Base-by-base conservation (phyloP, 768 basidiomycete species). In the Naematelia aurantialba region DNA sequence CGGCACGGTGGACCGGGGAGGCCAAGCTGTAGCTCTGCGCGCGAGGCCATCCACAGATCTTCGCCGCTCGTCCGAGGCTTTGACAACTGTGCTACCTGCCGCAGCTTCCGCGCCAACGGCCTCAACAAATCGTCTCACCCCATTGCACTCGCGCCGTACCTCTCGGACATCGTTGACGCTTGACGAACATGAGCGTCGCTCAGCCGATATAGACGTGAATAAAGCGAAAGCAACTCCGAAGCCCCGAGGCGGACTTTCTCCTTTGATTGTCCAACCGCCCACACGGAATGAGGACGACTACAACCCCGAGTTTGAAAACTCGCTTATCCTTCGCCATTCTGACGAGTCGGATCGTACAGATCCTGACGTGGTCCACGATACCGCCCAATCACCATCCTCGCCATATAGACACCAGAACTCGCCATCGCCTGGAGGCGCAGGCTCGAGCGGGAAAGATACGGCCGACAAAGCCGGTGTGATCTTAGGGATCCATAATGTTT, bases 401-500 rank as follows among this genome's bases (percentile, higher is more conserved):
- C 59, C 59, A 8, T 39, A 39, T 39, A 8, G 34, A 17, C 34
- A 39, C 17, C 34, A 39, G 17, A 8, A 8, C 8, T 39, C 34
- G 8, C 34, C 34, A 39, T 39, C 17, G 17, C 34, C 34, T 39
- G 34, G 34, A 39, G 17, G 17, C 34, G 34, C 34, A 39, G 34
- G 34, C 17, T 56, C 4, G 49, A 49, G 13, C 24, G 52, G 59
- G 21, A 54, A 54, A 59, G 76, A 59, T 31, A 65, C 60, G 52
- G 87, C 88, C 56, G 82, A 87, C 5, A 91, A 91, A 74, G 89
- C 91, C 0, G 93, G 93, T 5, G 87, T 91, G 44, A 91, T 92
- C 54, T 78, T 92, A 59, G 92, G 94, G 42, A 94, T 97, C 53
- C 92, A 97, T 77, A 97, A 96, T 70, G 83, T 96, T 59, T 94